Evolutionary conservation across 768 basidiomycete species (phyloP).

Genomic region (Boletus insuetus): DNA sequence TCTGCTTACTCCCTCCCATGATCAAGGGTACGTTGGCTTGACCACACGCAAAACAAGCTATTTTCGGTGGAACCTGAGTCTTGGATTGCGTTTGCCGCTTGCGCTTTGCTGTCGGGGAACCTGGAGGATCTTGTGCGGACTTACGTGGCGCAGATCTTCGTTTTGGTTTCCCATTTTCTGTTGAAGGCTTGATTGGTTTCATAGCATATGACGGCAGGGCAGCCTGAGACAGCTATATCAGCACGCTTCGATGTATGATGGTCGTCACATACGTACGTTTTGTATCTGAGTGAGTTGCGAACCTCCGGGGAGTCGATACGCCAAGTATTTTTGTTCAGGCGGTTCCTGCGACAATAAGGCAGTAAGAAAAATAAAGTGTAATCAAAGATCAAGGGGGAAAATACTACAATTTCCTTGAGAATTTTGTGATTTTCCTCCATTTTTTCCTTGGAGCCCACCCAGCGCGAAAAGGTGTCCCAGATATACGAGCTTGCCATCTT

Average conservation of each 20-base stretch:
- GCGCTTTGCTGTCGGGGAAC: slow-evolving; percentile 37
- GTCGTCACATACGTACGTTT: slow-evolving; percentile 40
- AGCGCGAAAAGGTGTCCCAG: slow-evolving; percentile 58
- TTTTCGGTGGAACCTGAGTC: slow-evolving; percentile 37
- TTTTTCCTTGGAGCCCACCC: slow-evolving; percentile 58
- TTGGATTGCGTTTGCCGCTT: slow-evolving; percentile 38
- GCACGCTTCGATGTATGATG: neutral
- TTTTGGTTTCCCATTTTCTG: slow-evolving; percentile 35
- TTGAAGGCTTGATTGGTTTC: slow-evolving; percentile 56
- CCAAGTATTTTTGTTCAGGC: slow-evolving; percentile 49
- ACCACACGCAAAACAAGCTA: slow-evolving; percentile 59
- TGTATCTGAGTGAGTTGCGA: slow-evolving; percentile 58
- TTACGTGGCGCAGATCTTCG: slow-evolving; percentile 36
- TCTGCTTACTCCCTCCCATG: slow-evolving; percentile 65
- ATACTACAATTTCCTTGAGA: slow-evolving; percentile 45
- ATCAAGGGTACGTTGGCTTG: slow-evolving; percentile 73
- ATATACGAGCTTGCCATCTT: slow-evolving; percentile 46
- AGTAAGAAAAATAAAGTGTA: neutral
- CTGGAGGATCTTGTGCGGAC: slow-evolving; percentile 21
- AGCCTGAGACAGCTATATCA: slow-evolving; percentile 33
- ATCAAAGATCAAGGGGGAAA: neutral
- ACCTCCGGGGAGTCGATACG: slow-evolving; percentile 55
- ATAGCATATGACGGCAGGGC: slow-evolving; percentile 47
- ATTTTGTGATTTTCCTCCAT: slow-evolving; percentile 47
- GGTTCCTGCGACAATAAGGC: slow-evolving; percentile 34